These are phyloP conservation scores for Volvariella surrecta DNA, from an alignment of 1,284 basidiomycete genomes.

Conservation along the genomic window DNA sequence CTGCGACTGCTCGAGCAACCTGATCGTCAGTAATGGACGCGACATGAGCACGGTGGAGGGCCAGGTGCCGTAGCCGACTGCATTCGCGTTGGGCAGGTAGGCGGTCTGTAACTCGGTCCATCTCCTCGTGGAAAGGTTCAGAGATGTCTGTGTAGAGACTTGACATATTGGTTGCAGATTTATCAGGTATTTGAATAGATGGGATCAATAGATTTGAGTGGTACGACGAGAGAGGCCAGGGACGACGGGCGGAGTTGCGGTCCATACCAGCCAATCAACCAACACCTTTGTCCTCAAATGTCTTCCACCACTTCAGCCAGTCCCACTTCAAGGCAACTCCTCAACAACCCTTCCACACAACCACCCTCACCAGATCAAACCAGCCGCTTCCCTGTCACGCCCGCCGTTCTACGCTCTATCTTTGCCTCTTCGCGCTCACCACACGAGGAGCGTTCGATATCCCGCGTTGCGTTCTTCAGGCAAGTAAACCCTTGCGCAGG, in stretches of 20 bases:
- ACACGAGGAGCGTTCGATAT: constrained; percentile 71
- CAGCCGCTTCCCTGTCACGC: constrained; percentile 70
- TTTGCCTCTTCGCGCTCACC: constrained; percentile 75
- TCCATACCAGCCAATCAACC: too few species aligned
- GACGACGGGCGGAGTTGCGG: background rate
- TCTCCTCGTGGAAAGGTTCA: constrained; percentile 38
- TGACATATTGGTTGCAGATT: constrained; percentile 16
- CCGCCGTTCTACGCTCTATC: constrained; percentile 68
- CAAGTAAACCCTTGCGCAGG: constrained; percentile 17
- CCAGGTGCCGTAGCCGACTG: constrained; percentile 45
- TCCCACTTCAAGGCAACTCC: constrained; percentile 26
- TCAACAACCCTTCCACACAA: constrained; percentile 20
- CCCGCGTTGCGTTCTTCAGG: constrained; percentile 79
- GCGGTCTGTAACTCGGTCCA: constrained; percentile 44
- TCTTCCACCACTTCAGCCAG: constrained; percentile 35
- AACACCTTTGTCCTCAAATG: constrained; percentile 18
- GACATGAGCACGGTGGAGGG: constrained; percentile 25
- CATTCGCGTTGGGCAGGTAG: constrained; percentile 47
- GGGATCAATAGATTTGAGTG: too few species aligned
- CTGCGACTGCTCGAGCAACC: constrained; percentile 51
- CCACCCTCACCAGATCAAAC: constrained; percentile 25
- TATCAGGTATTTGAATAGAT: too few species aligned
- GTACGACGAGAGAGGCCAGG: too few species aligned
- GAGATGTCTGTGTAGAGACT: constrained; percentile 11
- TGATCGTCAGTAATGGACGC: constrained; percentile 51